A percentile compares a stretch with the other conserved stretches of the same genome.
phyloP scores from a whole-genome alignment of 164 flowering plant species.

The Akebia trifoliata region DNA sequence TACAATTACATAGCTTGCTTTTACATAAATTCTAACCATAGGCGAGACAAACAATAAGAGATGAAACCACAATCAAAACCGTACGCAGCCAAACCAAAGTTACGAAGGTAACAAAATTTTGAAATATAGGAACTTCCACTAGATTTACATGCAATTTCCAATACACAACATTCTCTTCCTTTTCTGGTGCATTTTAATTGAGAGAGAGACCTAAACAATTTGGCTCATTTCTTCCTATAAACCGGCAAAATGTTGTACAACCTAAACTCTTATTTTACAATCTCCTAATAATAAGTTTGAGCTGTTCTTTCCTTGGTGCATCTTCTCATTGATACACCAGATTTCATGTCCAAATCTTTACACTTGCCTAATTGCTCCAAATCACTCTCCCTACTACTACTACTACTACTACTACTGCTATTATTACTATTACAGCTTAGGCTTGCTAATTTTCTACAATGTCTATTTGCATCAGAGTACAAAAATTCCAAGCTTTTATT shows the following conservation, averaged over 20 bases:
- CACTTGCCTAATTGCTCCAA: conserved; percentile 28
- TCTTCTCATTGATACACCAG: conserved; percentile 36
- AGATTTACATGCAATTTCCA: no score
- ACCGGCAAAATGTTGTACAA: conserved; percentile 18
- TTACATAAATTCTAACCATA: no score
- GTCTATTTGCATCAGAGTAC: conserved; percentile 41
- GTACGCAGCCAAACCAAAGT: no score
- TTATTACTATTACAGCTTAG: conserved; percentile 26
- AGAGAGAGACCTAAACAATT: no score
- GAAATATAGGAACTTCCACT: no score
- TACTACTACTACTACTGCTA: no score
- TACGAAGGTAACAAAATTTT: no score
- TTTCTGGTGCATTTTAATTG: no score
- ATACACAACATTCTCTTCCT: no score
- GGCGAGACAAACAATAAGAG: no score
- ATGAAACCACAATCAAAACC: no score
- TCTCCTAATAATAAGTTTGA: conserved; percentile 22
- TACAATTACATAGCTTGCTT: no score
- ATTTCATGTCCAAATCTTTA: conserved; percentile 28
- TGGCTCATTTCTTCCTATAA: conserved; percentile 11
- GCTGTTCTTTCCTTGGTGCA: conserved; percentile 30
- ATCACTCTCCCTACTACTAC: conserved; percentile 41
- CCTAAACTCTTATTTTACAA: conserved; percentile 18
- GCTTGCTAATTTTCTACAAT: conserved; percentile 34
- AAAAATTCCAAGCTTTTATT: conserved; percentile 24